Evolutionary conservation across 345 rosid genomes (phyloP), one percentile per base, ranked within the genome.

Genomic region (Geranium rotundifolium): DNA sequence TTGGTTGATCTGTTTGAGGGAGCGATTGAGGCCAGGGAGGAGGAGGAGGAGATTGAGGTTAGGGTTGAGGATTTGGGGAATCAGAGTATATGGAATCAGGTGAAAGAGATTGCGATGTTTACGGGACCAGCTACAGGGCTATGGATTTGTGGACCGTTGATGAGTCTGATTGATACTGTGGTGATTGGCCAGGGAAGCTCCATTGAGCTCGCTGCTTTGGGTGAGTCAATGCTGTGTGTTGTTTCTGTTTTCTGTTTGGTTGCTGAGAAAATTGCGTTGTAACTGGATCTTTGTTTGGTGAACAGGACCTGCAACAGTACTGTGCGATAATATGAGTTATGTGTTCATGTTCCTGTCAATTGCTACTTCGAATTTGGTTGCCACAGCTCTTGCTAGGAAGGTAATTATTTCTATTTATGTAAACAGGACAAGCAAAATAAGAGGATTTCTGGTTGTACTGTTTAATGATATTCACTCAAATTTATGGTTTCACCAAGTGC

Each of bases 101-200:
- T 86, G 76, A 86, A 81, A 73, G 90, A 90, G 84, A 93, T 93
- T 61, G 79, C 81, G 13, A 66, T 75, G 82, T 93, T 93, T 63
- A 85, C 96, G 0, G 99, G 90, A 59, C 99, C 98, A 0, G 98
- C 98, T 1, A 77, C 91, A 0, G 98, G 91, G 19, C 75, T 91
- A 20, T 89, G 96, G 98, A 71, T 89, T 1, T 91, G 96, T 72
- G 93, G 85, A 19, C 96, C 98, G 20, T 75, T 91, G 79, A 91
- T 91, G 98, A 91, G 98, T 79, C 89, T 91, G 59, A 89, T 87
- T 61, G 92, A 89, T 58, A 89, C 98, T 19, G 98, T 82, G 0
- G 95, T 91, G 46, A 80, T 91, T 52, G 96, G 96, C 66, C 96
- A 89, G 66, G 85, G 90, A 67, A 91, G 98, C 76, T 91, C 87